Percentiles rank a stretch among this genome's conserved stretches.
Evolutionary conservation across 441 rosid species (phyloP).

Genomic region (Hypseocharis bilobata): DNA sequence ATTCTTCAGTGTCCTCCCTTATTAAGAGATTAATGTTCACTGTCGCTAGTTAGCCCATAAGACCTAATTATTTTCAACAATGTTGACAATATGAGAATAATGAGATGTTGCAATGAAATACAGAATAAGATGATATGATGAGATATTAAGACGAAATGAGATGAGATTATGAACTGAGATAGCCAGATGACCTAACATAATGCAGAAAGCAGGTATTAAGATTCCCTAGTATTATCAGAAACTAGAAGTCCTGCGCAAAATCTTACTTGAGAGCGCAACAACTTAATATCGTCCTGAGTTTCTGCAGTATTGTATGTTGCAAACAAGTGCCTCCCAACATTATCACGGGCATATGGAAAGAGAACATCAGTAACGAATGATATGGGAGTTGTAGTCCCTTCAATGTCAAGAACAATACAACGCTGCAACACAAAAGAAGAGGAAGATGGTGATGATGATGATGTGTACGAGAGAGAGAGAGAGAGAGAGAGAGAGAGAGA

Average conservation of each 20-base stretch:
- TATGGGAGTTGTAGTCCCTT: constrained; percentile 95
- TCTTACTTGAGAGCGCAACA: constrained; percentile 67
- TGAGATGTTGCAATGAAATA: no score
- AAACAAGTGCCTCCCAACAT: constrained; percentile 69
- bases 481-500: not conserved
- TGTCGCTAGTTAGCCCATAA: no score
- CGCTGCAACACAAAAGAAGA: constrained; percentile 44
- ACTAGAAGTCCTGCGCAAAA: constrained; percentile 1
- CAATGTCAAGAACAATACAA: constrained; percentile 84
- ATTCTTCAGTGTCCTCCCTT: no score
- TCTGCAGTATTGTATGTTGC: constrained; percentile 59
- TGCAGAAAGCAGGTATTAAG: not conserved
- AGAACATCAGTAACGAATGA: constrained; percentile 81
- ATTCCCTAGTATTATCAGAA: not conserved
- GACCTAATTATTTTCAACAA: no score
- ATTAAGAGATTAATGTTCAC: no score
- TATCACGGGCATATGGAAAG: constrained; percentile 81
- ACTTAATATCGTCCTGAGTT: constrained; percentile 65
- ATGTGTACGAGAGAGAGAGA: not conserved
- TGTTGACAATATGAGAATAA: no score
- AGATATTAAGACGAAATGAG: no score
- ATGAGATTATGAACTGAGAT: no score
- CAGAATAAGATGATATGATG: no score
- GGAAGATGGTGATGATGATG: not conserved
- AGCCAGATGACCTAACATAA: not conserved